phyloP scores from a whole-genome alignment of 768 basidiomycete genomes.

The Clathrus columnatus region DNA sequence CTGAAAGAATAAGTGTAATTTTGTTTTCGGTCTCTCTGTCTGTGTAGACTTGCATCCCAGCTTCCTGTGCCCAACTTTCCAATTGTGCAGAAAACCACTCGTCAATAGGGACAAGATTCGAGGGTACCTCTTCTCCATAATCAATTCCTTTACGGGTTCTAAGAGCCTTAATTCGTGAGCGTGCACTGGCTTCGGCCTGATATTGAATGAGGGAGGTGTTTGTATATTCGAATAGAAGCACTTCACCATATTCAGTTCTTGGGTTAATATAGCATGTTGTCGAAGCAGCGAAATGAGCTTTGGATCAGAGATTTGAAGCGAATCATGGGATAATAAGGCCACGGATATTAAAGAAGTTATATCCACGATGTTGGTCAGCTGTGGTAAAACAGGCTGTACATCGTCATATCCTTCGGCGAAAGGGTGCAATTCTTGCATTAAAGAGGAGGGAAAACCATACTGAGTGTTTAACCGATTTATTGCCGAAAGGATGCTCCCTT shows the following conservation, averaged over 20 bases:
- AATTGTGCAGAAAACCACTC: constrained; percentile 55
- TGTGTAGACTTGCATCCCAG: constrained; percentile 68
- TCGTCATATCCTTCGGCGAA: constrained; percentile 3
- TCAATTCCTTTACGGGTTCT: constrained; percentile 36
- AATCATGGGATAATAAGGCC: constrained; percentile 28
- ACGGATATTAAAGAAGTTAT: constrained; percentile 5
- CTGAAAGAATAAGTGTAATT: constrained; percentile 56
- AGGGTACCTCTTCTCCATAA: constrained; percentile 60
- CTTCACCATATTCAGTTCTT: constrained; percentile 46
- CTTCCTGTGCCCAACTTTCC: constrained; percentile 51
- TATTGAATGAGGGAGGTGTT: constrained; percentile 12
- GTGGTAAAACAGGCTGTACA: constrained; percentile 3
- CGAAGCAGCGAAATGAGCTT: constrained; percentile 63
- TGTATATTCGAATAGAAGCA: constrained; percentile 1
- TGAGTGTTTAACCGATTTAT: neutral
- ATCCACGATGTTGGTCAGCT: constrained; percentile 3
- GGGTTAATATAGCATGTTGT: constrained; percentile 47
- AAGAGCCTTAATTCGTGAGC: constrained; percentile 39
- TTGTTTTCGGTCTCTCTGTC: constrained; percentile 45
- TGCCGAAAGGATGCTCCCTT: constrained; percentile 5
- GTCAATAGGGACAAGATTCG: constrained; percentile 34
- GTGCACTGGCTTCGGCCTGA: constrained; percentile 48
- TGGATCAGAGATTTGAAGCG: constrained; percentile 47
- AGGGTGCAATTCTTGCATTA: constrained; percentile 1
- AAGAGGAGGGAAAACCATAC: constrained; percentile 3